Conservation (phyloP, 345 rosid species). For the Salix exigua region DNA sequence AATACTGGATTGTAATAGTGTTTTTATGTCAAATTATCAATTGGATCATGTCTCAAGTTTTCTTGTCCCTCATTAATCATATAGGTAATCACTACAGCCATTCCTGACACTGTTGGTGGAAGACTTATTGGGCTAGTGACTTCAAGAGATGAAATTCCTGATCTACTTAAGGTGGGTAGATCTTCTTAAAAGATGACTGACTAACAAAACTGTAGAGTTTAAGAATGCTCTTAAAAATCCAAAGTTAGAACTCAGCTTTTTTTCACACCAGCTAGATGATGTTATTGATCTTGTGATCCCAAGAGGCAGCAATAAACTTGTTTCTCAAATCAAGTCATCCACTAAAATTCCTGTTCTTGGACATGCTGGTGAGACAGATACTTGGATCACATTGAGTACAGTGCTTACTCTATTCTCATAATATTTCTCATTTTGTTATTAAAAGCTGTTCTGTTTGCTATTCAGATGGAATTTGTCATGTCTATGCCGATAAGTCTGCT, state of each 20-base stretch:
- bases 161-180: conserved; percentile 72
- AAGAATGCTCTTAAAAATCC: neutral
- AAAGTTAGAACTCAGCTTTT: conserved; percentile 18
- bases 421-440: conserved; percentile 10
- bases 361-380: conserved; percentile 72
- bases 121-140: conserved; percentile 88
- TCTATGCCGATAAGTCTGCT: conserved; percentile 87
- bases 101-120: conserved; percentile 74
- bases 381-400: conserved; percentile 7
- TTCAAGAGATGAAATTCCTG: conserved; percentile 94
- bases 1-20: neutral
- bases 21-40: neutral
- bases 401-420: neutral
- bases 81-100: conserved; percentile 86
- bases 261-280: conserved; percentile 78
- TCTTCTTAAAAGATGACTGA: conserved; percentile 13
- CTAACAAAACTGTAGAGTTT: neutral
- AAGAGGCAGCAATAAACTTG: conserved; percentile 95
- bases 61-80: conserved; percentile 14
- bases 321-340: conserved; percentile 79
- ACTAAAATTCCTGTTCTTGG: conserved; percentile 97
- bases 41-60: conserved; percentile 11
- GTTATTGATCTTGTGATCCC: conserved; percentile 98
- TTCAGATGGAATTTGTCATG: conserved; percentile 97
- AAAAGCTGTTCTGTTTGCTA: conserved; percentile 8